Conservation (phyloP, 257 asterid genomes). For the Rhazya stricta region DNA sequence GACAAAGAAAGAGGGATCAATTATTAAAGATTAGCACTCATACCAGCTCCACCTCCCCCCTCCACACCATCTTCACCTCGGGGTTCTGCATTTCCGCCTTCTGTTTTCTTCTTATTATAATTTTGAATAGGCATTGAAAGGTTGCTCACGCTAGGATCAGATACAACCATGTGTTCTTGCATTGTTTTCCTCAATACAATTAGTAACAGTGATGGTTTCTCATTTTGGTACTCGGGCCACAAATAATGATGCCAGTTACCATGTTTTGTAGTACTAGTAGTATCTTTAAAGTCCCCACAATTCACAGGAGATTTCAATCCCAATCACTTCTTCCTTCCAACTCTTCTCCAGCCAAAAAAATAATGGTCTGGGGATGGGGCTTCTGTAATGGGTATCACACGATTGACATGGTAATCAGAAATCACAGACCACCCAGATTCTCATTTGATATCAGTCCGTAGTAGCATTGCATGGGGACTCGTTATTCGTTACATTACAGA, state of each 20-base stretch:
- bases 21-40: slow-evolving; percentile 20
- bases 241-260: slow-evolving; percentile 12
- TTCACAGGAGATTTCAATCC: not conserved
- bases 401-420: not conserved
- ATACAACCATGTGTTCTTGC: slow-evolving; percentile 60
- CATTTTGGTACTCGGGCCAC: slow-evolving; percentile 47
- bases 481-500: not conserved
- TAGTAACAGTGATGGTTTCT: slow-evolving; percentile 39
- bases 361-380: not conserved
- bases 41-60: slow-evolving; percentile 17
- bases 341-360: not conserved
- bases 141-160: slow-evolving; percentile 22
- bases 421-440: not conserved
- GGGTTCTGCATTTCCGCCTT: slow-evolving; percentile 57
- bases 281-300: not conserved
- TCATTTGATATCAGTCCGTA: not conserved
- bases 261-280: not conserved
- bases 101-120: slow-evolving; percentile 17
- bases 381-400: not conserved
- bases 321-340: not conserved
- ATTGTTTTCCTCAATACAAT: slow-evolving; percentile 66
- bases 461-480: not conserved
- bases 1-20: slow-evolving; percentile 18
- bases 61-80: slow-evolving; percentile 54
- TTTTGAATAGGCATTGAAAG: slow-evolving; percentile 17